Evolutionary conservation across 2,329 filamentous ascomycete species (phyloP).

Genomic region (Emmonsiellopsis sp.): DNA sequence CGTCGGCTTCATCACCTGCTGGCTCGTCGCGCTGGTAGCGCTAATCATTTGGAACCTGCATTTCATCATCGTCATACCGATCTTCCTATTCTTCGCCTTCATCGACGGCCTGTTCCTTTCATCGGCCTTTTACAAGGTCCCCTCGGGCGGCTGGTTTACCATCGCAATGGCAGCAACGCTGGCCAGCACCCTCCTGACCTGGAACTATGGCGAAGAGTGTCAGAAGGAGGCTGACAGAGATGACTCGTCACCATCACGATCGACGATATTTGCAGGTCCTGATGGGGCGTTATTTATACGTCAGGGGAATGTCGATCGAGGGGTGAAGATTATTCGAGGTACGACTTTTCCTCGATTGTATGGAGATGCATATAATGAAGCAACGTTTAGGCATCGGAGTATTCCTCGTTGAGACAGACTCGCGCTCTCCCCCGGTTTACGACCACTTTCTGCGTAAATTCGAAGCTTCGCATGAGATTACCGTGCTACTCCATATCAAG

Average conservation of each 20-base stretch:
- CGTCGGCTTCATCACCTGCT: slow-evolving; percentile 70
- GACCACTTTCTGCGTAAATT: slow-evolving; percentile 66
- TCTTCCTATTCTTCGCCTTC: slow-evolving; percentile 55
- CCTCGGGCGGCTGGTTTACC: slow-evolving; percentile 71
- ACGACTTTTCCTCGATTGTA: slow-evolving; percentile 26
- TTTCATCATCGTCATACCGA: slow-evolving; percentile 49
- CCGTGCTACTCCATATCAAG: slow-evolving; percentile 65
- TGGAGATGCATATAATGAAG: slow-evolving; percentile 33
- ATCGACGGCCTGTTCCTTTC: slow-evolving; percentile 64
- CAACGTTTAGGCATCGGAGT: slow-evolving; percentile 51
- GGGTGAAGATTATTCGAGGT: slow-evolving; percentile 13
- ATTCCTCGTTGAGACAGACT: slow-evolving; percentile 70
- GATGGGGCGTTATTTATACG: slow-evolving; percentile 9
- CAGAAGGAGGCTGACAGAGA: slow-evolving; percentile 64
- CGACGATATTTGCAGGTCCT: slow-evolving; percentile 12
- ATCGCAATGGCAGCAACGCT: slow-evolving; percentile 56
- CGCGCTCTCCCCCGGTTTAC: slow-evolving; percentile 57
- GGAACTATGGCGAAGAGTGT: slow-evolving; percentile 70
- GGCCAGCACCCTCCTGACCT: slow-evolving; percentile 58
- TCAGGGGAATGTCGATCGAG: slow-evolving; percentile 8
- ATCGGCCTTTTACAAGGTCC: slow-evolving; percentile 62
- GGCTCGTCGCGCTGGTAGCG: slow-evolving; percentile 62
- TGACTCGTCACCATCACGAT: slow-evolving; percentile 44
- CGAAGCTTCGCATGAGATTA: slow-evolving; percentile 55
- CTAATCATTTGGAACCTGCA: slow-evolving; percentile 63